phyloP scores from a whole-genome alignment of 768 basidiomycete species.

The Collybia sordida region DNA sequence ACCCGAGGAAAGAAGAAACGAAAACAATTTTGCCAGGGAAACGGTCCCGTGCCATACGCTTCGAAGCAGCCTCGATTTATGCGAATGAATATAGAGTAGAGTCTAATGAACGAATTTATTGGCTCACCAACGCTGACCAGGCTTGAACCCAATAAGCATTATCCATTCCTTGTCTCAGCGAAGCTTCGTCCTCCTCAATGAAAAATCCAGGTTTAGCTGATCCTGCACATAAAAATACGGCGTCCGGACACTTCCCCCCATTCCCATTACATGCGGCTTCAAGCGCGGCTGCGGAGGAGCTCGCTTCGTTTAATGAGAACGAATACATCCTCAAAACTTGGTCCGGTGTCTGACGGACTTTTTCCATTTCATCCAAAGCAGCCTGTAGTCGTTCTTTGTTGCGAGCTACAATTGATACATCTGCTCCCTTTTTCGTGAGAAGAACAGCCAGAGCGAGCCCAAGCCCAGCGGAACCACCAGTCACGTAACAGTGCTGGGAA shows the following conservation, averaged over 20 bases:
- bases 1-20: slow-evolving; percentile 74
- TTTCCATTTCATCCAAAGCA: slow-evolving; percentile 68
- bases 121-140: slow-evolving; percentile 51
- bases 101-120: slow-evolving; percentile 35
- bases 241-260: slow-evolving; percentile 65
- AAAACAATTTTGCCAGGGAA: slow-evolving; percentile 72
- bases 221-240: slow-evolving; percentile 81
- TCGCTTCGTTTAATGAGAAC: slow-evolving; percentile 55
- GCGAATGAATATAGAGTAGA: slow-evolving; percentile 31
- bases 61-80: slow-evolving; percentile 57
- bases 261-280: slow-evolving; percentile 55
- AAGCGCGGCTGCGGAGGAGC: slow-evolving; percentile 59
- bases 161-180: slow-evolving; percentile 48
- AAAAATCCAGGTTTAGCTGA: slow-evolving; percentile 69
- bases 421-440: slow-evolving; percentile 68
- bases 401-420: slow-evolving; percentile 86
- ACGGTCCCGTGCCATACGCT: slow-evolving; percentile 57
- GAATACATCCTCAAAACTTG: slow-evolving; percentile 71
- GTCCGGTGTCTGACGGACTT: slow-evolving; percentile 47
- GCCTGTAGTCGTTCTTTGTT: slow-evolving; percentile 60
- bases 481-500: slow-evolving; percentile 79
- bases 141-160: slow-evolving; percentile 52
- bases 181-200: slow-evolving; percentile 62
- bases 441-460: slow-evolving; percentile 75
- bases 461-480: slow-evolving; percentile 85